A percentile compares a stretch with the other conserved stretches of the same genome.
These are phyloP conservation scores for Macaranga tanarius DNA, from an alignment of 441 rosid genomes.

Conservation along the genomic window DNA sequence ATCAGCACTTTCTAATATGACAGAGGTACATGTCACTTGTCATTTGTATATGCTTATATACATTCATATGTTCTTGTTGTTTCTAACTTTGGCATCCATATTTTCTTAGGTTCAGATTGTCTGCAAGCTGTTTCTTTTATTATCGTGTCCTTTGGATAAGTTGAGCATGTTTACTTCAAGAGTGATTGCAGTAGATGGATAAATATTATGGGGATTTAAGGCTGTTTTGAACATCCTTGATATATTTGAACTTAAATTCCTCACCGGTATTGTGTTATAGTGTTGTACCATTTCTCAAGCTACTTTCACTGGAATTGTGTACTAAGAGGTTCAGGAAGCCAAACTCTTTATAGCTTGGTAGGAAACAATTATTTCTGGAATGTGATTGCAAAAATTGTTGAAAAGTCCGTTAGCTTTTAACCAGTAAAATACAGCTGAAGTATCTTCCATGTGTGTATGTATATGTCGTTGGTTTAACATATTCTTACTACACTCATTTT, in stretches of 20 bases:
- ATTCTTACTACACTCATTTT: conserved; percentile 11
- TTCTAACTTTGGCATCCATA: background rate
- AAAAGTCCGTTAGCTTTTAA: background rate
- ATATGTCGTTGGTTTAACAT: background rate
- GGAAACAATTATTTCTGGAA: background rate
- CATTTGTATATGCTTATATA: background rate
- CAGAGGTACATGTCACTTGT: conserved; percentile 58
- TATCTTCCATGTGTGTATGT: background rate
- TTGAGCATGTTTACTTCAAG: background rate
- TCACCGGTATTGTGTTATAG: background rate
- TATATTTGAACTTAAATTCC: conserved; percentile 7
- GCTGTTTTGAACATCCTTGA: background rate
- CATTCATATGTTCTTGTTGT: background rate
- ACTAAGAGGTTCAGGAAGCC: background rate
- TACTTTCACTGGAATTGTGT: background rate
- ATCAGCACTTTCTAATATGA: conserved; percentile 72
- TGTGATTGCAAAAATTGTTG: background rate
- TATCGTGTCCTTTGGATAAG: background rate
- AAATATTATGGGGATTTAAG: background rate
- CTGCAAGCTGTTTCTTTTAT: background rate
- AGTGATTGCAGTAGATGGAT: background rate
- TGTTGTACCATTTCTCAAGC: too few relatives aligned
- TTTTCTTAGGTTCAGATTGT: background rate
- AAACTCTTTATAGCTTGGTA: background rate
- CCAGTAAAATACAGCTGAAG: background rate